Evolutionary conservation across 306 rosid species (phyloP).

Genomic region (Quercus cerris): DNA sequence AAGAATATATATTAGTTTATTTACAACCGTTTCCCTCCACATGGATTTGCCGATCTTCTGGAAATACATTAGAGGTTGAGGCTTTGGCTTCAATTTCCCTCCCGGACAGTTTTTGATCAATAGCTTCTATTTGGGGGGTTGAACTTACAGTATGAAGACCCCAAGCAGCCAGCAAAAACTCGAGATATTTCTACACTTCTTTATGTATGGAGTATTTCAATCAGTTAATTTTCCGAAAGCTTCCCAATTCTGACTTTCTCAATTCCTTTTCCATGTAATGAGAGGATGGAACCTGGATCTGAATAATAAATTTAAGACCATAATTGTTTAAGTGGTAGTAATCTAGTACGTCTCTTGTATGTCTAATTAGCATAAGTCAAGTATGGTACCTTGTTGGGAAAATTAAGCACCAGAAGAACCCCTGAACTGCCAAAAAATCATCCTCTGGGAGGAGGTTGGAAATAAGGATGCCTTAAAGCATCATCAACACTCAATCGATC

Average conservation of each 20-base stretch:
- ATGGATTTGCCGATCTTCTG: too few relatives aligned
- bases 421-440: conserved; percentile 24
- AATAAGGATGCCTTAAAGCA: conserved; percentile 83
- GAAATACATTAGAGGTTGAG: too few relatives aligned
- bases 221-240: not conserved
- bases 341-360: not conserved
- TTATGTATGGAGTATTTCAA: not conserved
- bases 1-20: too few relatives aligned
- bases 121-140: not conserved
- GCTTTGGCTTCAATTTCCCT: too few relatives aligned
- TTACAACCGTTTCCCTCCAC: too few relatives aligned
- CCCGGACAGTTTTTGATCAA: too few relatives aligned
- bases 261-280: not conserved
- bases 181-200: not conserved
- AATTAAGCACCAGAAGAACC: not conserved
- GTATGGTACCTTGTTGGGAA: not conserved
- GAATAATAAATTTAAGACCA: not conserved
- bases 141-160: not conserved
- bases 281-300: not conserved
- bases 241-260: not conserved
- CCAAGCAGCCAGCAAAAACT: not conserved
- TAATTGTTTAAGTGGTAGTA: not conserved
- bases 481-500: conserved; percentile 75
- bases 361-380: not conserved
- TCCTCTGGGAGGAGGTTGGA: conserved; percentile 52